Conservation (phyloP, 225 moss, liverwort and hornwort genomes). For the Ulota crispa region DNA sequence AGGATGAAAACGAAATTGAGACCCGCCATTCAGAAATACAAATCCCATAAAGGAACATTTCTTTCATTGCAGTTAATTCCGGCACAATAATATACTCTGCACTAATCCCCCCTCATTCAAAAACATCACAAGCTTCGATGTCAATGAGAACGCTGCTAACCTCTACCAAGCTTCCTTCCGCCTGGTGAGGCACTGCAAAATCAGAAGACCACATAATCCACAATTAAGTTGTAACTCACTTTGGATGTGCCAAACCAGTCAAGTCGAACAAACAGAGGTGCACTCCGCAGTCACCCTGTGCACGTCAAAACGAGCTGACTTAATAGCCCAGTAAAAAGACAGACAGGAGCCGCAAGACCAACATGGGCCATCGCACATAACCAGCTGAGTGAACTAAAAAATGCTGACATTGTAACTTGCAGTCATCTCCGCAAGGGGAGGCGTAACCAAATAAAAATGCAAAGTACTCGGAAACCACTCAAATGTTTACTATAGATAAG, state of each 20-base stretch:
- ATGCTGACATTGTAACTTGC: background rate
- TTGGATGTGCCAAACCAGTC: background rate
- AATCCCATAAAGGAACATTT: background rate
- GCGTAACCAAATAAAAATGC: background rate
- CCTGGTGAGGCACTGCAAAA: constrained; percentile 41
- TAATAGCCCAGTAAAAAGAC: background rate
- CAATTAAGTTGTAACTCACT: background rate
- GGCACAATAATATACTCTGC: background rate
- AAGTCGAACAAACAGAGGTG: background rate
- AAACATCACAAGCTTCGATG: background rate
- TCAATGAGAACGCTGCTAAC: background rate
- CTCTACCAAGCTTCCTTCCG: constrained; percentile 13
- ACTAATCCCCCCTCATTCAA: background rate
- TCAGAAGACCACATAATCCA: background rate
- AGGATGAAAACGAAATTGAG: background rate
- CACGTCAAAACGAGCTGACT: background rate
- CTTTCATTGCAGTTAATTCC: background rate
- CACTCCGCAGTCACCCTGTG: background rate
- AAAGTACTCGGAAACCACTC: background rate
- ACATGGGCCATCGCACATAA: background rate
- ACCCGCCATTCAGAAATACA: background rate
- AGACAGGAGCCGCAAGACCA: background rate
- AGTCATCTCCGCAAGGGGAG: background rate
- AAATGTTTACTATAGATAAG: constrained; percentile 7
- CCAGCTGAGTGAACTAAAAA: background rate